Base-by-base conservation (phyloP, 2,329 filamentous ascomycete genomes). In the Ascosphaera aggregata region DNA sequence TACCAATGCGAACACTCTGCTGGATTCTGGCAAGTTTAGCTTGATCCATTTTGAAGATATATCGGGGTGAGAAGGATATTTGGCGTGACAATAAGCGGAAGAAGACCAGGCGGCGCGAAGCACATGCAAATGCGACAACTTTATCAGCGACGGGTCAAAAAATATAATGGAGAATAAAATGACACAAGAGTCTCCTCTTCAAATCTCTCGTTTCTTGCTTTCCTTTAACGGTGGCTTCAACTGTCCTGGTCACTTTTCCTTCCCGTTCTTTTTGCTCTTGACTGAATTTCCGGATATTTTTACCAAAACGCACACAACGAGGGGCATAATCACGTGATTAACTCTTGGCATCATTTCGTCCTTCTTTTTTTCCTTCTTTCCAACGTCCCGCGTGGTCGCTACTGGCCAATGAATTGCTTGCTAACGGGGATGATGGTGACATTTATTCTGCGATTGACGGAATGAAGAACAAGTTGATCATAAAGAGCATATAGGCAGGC, bases 1-100 rank as follows among this genome's bases (percentile, higher is more conserved):
- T 72, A 80, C 77, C 77, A 63, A 76, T 80, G 59, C 71, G 68
- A 56, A 70, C 69, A 52, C 67, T 69, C 61, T 66, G 64, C 61
- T 74, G 70, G 67, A 75, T 69, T 58, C 61, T 69, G 57, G 68
- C 69, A 55, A 75, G 60, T 66, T 74, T 75, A 58, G 69, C 69
- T 54, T 67, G 63, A 67, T 75, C 70, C 71, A 75, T 73, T 51
- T 52, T 66, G 57, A 37, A 24, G 24, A 40, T 18, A 27, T 18
- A 32, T 19, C 9, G 38, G 17, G 3, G 18, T 15, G 18, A 24
- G 36, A 13, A 36, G 3, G 30, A 19, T 7, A 39, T 27, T n/a
- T 19, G 19, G 39, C 19, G 20, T 13, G 31, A 17, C 31, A 35
- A 9, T 11, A 17, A 24, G 9, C 30, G 11, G 5, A n/a, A 36